Evolutionary conservation across 768 basidiomycete species (phyloP).

Genomic region (Brasilioporus rufonigricans): DNA sequence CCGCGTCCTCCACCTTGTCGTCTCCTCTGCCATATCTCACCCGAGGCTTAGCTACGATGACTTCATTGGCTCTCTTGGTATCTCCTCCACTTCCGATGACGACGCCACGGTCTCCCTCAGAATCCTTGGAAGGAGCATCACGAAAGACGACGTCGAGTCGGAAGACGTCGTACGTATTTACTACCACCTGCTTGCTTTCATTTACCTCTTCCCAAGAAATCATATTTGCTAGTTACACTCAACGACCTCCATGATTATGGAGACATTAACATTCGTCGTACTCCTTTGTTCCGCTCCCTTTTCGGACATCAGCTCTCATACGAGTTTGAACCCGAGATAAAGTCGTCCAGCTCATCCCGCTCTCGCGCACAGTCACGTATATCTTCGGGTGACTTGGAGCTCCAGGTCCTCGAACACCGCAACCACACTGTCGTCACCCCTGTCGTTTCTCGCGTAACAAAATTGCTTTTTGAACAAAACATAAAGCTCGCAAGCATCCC

Average conservation of each 20-base stretch:
- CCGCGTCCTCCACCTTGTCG: slow-evolving; percentile 47
- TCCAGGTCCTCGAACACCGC: slow-evolving; percentile 36
- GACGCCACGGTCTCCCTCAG: slow-evolving; percentile 29
- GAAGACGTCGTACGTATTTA: slow-evolving; percentile 45
- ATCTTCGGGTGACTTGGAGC: slow-evolving; percentile 21
- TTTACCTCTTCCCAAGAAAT: slow-evolving; percentile 32
- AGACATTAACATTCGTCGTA: slow-evolving; percentile 34
- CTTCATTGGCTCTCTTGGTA: slow-evolving; percentile 37
- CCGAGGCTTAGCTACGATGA: slow-evolving; percentile 37
- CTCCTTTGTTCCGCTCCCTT: slow-evolving; percentile 41
- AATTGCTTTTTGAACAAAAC: slow-evolving; percentile 45
- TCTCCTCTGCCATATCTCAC: slow-evolving; percentile 35
- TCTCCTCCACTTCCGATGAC: slow-evolving; percentile 30
- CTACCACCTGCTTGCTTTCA: background rate
- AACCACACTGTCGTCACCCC: slow-evolving; percentile 44
- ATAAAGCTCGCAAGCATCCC: slow-evolving; percentile 38
- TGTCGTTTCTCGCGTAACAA: slow-evolving; percentile 43
- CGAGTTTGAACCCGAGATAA: slow-evolving; percentile 13
- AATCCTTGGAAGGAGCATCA: slow-evolving; percentile 46
- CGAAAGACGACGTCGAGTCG: slow-evolving; percentile 40
- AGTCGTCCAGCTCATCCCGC: slow-evolving; percentile 18
- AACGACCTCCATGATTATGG: slow-evolving; percentile 36
- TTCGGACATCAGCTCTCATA: slow-evolving; percentile 28
- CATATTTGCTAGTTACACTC: slow-evolving; percentile 42
- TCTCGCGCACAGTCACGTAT: slow-evolving; percentile 11